phyloP scores from a whole-genome alignment of 495 filamentous ascomycete species.

The Aspergillus ostianus region DNA sequence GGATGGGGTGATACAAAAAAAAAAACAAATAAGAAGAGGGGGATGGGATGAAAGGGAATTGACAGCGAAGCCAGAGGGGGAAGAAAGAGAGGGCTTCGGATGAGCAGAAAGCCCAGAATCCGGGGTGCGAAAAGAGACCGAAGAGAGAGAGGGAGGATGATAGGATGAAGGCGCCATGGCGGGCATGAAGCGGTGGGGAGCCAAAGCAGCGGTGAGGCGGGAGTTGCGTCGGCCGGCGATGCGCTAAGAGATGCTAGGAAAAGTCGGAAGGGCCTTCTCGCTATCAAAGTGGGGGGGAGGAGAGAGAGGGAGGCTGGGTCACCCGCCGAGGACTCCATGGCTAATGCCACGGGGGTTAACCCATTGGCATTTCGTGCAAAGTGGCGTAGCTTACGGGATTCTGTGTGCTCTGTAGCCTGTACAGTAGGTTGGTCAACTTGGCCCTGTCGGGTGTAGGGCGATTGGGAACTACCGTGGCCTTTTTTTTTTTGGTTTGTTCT shows the following conservation, averaged over 20 bases:
- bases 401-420: too few species aligned
- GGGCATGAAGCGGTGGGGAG: conserved; percentile 33
- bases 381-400: too few species aligned
- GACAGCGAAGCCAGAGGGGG: conserved; percentile 22
- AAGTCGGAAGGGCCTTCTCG: conserved; percentile 20
- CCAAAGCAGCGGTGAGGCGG: conserved; percentile 51
- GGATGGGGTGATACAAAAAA: conserved; percentile 11
- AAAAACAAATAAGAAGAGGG: not conserved
- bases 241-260: conserved; percentile 36
- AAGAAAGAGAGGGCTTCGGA: conserved; percentile 22
- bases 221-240: conserved; percentile 31
- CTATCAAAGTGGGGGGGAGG: conserved; percentile 27
- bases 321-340: too few species aligned
- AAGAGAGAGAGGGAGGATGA: conserved; percentile 19
- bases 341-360: too few species aligned
- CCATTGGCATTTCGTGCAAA: too few species aligned
- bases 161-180: conserved; percentile 34
- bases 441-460: too few species aligned
- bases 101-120: conserved; percentile 31
- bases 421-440: too few species aligned
- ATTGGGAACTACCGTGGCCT: too few species aligned
- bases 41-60: conserved; percentile 6
- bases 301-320: too few species aligned
- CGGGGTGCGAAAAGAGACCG: conserved; percentile 20
- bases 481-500: too few species aligned